Percentiles rank a stretch among this genome's conserved stretches.
Conservation (phyloP, 352 stramenopile genomes). For the Phytophthora colocasiae region DNA sequence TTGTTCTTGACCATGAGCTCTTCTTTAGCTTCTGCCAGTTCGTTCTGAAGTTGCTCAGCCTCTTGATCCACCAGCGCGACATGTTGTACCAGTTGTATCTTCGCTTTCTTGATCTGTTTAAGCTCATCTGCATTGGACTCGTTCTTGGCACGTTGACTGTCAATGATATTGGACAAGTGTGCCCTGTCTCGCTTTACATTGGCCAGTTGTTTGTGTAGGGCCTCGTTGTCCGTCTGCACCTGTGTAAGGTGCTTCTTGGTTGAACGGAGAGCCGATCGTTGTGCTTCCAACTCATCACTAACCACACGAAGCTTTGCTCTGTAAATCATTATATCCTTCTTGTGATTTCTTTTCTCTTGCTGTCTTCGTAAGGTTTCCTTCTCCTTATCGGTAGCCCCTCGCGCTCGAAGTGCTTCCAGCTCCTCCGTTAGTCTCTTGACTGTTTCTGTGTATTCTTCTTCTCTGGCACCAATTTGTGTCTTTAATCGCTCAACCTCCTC, state of each 20-base stretch:
- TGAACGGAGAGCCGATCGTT: slow-evolving; percentile 37
- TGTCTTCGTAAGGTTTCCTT: slow-evolving; percentile 20
- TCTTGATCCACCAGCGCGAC: slow-evolving; percentile 18
- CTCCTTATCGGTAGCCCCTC: slow-evolving; percentile 34
- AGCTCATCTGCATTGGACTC: slow-evolving; percentile 37
- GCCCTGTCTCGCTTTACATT: slow-evolving; percentile 45
- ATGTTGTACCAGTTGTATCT: slow-evolving; percentile 27
- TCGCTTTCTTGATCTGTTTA: slow-evolving; percentile 27
- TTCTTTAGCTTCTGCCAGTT: slow-evolving; percentile 42
- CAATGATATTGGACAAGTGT: slow-evolving; percentile 51
- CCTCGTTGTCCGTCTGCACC: slow-evolving; percentile 41
- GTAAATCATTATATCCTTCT: slow-evolving; percentile 36
- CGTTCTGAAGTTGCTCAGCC: slow-evolving; percentile 29
- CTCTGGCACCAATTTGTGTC: slow-evolving; percentile 11
- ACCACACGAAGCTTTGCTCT: slow-evolving; percentile 30
- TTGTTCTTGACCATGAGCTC: slow-evolving; percentile 47
- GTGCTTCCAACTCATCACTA: slow-evolving; percentile 46
- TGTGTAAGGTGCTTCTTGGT: slow-evolving; percentile 50
- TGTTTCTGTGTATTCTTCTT: slow-evolving; percentile 13
- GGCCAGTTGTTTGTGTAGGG: slow-evolving; percentile 47
- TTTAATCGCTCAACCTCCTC: slow-evolving; percentile 27
- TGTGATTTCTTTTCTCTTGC: slow-evolving; percentile 38
- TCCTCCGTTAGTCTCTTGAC: slow-evolving; percentile 33
- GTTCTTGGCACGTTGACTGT: slow-evolving; percentile 44
- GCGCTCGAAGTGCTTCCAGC: slow-evolving; percentile 10